These are phyloP conservation scores for Aegilops tauschii DNA, from an alignment of 176 grass and related monocot species.

Conservation along the genomic window DNA sequence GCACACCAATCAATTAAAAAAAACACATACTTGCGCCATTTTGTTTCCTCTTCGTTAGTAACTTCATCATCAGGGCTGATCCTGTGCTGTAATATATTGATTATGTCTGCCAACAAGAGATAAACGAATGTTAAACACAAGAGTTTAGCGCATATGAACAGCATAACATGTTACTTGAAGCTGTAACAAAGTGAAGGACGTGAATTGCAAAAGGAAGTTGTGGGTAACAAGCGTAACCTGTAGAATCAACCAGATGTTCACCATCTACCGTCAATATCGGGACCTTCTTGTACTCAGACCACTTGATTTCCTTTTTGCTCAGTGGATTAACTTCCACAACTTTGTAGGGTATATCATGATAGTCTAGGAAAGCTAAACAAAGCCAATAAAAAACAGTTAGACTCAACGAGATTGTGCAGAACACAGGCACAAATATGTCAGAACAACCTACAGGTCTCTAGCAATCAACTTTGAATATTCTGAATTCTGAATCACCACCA, in stretches of 20 bases:
- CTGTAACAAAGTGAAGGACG: background rate
- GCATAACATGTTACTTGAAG: background rate
- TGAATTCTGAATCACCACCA: background rate
- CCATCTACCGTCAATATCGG: slow-evolving; percentile 90
- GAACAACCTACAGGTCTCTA: background rate
- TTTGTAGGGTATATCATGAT: slow-evolving; percentile 98
- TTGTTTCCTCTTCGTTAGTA: slow-evolving; percentile 64
- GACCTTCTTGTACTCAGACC: slow-evolving; percentile 99
- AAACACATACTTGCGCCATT: slow-evolving; percentile 72
- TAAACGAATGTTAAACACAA: slow-evolving; percentile 6
- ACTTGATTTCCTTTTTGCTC: slow-evolving; percentile 99
- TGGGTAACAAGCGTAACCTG: slow-evolving; percentile 49
- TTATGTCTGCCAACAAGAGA: slow-evolving; percentile 68
- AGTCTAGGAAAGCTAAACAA: slow-evolving; percentile 82
- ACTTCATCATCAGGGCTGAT: slow-evolving; percentile 42
- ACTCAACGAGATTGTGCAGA: background rate
- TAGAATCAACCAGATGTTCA: slow-evolving; percentile 83
- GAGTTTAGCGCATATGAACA: background rate
- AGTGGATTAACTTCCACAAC: slow-evolving; percentile 97
- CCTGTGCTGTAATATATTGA: slow-evolving; percentile 62
- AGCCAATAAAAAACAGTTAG: slow-evolving; percentile 16
- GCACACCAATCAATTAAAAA: slow-evolving; percentile 9
- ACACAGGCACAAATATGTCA: background rate
- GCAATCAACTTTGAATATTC: background rate
- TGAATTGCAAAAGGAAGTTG: background rate